A percentile compares a stretch with the other conserved stretches of the same genome.
phyloP scores from a whole-genome alignment of 2,329 filamentous ascomycete species.

The Penicillium corylophilum region DNA sequence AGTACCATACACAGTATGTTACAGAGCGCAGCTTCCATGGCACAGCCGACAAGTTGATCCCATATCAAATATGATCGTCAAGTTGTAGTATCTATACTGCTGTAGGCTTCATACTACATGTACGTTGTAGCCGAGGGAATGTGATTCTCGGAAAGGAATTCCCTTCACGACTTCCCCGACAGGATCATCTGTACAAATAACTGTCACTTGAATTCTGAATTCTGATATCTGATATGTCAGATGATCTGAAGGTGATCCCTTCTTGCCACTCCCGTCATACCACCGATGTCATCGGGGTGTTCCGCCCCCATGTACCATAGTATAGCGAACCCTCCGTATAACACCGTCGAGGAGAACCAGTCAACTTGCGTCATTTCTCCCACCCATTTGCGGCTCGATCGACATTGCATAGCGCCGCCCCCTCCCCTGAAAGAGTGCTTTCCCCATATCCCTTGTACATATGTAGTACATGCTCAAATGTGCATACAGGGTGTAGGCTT shows the following conservation, averaged over 20 bases:
- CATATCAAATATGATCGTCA: no score
- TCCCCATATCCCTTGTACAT: slow-evolving; percentile 4
- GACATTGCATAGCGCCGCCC: slow-evolving; percentile 32
- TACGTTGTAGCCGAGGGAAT: no score
- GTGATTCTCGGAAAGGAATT: not conserved
- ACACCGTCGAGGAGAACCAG: slow-evolving; percentile 14
- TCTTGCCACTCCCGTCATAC: not conserved
- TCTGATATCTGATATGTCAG: not conserved
- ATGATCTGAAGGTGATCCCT: not conserved
- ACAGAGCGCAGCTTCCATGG: no score
- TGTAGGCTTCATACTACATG: not conserved
- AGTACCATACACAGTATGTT: no score
- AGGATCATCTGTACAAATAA: not conserved
- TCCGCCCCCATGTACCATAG: not conserved
- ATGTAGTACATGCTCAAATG: not conserved
- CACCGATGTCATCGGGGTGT: not conserved
- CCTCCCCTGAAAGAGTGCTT: slow-evolving; percentile 20
- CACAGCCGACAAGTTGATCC: no score
- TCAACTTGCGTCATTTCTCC: slow-evolving; percentile 20
- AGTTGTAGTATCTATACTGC: no score
- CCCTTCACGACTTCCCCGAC: no score
- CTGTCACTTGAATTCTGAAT: no score
- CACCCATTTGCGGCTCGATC: slow-evolving; percentile 30
- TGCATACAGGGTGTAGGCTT: no score
- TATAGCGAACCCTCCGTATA: not conserved